A percentile compares a stretch with the other conserved stretches of the same genome.
Conservation (phyloP, 345 rosid species). For the Brassica incana region DNA sequence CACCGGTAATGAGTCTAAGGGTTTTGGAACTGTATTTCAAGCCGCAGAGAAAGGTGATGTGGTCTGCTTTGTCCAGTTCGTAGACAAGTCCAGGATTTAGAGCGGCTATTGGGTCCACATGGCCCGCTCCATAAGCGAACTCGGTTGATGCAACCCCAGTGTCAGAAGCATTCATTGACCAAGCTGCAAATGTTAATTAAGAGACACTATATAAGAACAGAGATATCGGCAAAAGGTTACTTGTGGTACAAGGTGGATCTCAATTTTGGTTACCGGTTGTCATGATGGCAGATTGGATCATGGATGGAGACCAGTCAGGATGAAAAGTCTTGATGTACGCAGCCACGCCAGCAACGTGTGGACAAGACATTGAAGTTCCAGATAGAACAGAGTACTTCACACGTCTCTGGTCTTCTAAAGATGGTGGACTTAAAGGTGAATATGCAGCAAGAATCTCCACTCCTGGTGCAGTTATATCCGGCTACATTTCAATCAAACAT, state of each 20-base stretch:
- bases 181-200: constrained; percentile 34
- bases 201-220: neutral
- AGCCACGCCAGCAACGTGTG: constrained; percentile 53
- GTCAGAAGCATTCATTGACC: constrained; percentile 38
- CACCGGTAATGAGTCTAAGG: constrained; percentile 36
- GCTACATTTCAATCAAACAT: constrained; percentile 37
- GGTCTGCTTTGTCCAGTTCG: constrained; percentile 35
- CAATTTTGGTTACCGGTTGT: constrained; percentile 46
- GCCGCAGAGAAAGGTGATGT: constrained; percentile 48
- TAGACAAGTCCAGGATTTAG: constrained; percentile 46
- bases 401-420: constrained; percentile 20
- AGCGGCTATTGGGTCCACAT: constrained; percentile 51
- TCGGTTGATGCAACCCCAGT: constrained; percentile 24
- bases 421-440: constrained; percentile 25
- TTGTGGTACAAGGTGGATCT: neutral
- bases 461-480: constrained; percentile 53
- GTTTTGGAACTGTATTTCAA: constrained; percentile 20
- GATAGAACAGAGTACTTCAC: constrained; percentile 32
- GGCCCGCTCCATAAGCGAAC: constrained; percentile 60
- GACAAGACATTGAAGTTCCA: constrained; percentile 64
- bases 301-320: constrained; percentile 59
- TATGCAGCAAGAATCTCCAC: constrained; percentile 47
- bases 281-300: constrained; percentile 62
- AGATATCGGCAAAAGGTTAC: neutral
- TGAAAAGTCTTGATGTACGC: constrained; percentile 45